Evolutionary conservation across 441 rosid species (phyloP).

Genomic region (Pelargonium cotyledonis): DNA sequence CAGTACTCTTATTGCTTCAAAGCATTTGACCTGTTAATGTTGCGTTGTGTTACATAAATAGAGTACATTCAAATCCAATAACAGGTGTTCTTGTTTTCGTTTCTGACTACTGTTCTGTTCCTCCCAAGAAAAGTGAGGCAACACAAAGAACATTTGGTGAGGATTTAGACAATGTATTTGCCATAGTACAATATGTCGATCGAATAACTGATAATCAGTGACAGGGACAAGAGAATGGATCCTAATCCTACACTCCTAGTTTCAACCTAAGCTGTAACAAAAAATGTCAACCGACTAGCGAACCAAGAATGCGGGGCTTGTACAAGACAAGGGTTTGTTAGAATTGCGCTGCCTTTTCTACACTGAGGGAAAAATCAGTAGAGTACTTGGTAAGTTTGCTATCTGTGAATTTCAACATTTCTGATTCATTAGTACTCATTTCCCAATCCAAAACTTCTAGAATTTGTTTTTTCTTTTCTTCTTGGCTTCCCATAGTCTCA

Average conservation of each 20-base stretch:
- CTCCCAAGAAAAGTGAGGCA: too few relatives aligned
- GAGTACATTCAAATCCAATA: too few relatives aligned
- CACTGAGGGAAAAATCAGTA: neutral
- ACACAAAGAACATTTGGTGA: neutral
- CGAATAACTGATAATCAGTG: neutral
- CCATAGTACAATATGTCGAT: too few relatives aligned
- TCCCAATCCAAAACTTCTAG: neutral
- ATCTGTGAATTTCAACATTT: neutral
- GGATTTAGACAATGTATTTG: neutral
- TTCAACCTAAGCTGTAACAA: neutral
- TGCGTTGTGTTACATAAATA: too few relatives aligned
- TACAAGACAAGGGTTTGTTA: neutral
- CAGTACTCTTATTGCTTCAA: too few relatives aligned
- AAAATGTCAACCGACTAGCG: constrained; percentile 10
- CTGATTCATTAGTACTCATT: constrained; percentile 6
- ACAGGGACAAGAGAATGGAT: neutral
- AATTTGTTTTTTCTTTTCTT: neutral
- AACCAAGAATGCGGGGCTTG: constrained; percentile 17
- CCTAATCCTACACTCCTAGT: neutral
- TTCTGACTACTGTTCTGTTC: too few relatives aligned
- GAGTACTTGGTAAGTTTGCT: neutral
- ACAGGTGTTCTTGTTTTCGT: constrained; percentile 4
- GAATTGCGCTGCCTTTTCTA: neutral
- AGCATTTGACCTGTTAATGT: too few relatives aligned
- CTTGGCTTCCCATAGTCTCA: neutral